These are phyloP conservation scores for Barbarea vulgaris DNA, from an alignment of 345 rosid species.

Conservation along the genomic window DNA sequence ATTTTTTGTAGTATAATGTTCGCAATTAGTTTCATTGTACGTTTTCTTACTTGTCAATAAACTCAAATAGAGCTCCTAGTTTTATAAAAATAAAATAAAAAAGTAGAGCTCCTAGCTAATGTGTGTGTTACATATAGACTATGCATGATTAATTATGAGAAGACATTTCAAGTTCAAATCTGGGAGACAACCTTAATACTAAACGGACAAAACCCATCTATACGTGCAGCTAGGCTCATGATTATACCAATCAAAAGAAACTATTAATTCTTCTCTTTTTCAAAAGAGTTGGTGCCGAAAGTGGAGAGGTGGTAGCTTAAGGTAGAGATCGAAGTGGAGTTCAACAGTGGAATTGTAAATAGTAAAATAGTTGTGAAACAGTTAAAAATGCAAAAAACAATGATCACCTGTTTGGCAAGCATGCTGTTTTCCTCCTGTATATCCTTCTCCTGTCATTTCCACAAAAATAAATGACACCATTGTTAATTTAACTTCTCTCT, in stretches of 20 bases:
- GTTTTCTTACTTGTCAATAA: slow-evolving; percentile 7
- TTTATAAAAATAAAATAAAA: neutral
- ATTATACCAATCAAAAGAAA: slow-evolving; percentile 32
- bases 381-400: slow-evolving; percentile 13
- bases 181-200: slow-evolving; percentile 43
- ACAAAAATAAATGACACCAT: slow-evolving; percentile 10
- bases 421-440: slow-evolving; percentile 68
- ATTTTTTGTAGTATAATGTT: neutral
- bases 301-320: slow-evolving; percentile 23
- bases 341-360: slow-evolving; percentile 11
- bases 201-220: slow-evolving; percentile 40
- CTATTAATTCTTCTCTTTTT: neutral
- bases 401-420: slow-evolving; percentile 66
- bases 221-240: slow-evolving; percentile 23
- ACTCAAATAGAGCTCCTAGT: slow-evolving; percentile 8
- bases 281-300: slow-evolving; percentile 36
- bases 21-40: neutral
- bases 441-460: slow-evolving; percentile 61
- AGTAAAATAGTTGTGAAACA: slow-evolving; percentile 35
- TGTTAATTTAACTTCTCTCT: slow-evolving; percentile 6
- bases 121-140: slow-evolving; percentile 6
- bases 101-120: slow-evolving; percentile 7
- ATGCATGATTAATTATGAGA: slow-evolving; percentile 29
- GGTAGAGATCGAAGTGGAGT: slow-evolving; percentile 36
- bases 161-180: slow-evolving; percentile 27